A percentile compares a stretch with the other conserved stretches of the same genome.
Conservation (phyloP, 768 basidiomycete genomes). For the Cytidiella melzeri region DNA sequence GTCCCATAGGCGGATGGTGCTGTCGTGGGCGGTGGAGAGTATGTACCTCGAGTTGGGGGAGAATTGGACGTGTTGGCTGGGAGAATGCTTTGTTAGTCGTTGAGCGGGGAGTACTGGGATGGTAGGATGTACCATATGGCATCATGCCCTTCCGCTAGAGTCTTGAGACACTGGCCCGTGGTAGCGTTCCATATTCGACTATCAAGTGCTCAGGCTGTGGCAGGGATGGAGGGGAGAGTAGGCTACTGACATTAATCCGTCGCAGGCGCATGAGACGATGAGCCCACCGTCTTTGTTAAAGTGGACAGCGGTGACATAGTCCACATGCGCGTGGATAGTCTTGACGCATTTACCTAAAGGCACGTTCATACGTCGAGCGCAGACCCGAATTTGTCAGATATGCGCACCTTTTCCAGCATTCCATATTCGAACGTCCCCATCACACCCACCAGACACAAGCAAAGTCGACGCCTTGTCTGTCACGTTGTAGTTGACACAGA, state of each 20-base stretch:
- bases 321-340: conserved; percentile 86
- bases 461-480: conserved; percentile 56
- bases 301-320: conserved; percentile 91
- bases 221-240: conserved; percentile 1
- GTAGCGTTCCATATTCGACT: conserved; percentile 96
- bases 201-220: conserved; percentile 2
- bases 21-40: conserved; percentile 89
- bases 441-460: conserved; percentile 88
- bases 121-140: conserved; percentile 60
- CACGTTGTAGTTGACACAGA: conserved; percentile 88
- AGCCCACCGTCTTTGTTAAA: conserved; percentile 91
- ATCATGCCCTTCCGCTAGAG: conserved; percentile 83
- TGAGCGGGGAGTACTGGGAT: not conserved
- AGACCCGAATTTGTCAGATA: not conserved
- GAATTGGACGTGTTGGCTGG: conserved; percentile 86
- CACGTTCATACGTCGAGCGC: not conserved
- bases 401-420: conserved; percentile 69
- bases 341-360: conserved; percentile 72
- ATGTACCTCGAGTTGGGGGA: conserved; percentile 96
- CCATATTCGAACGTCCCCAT: conserved; percentile 92
- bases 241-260: conserved; percentile 81
- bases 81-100: not conserved
- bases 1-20: conserved; percentile 91
- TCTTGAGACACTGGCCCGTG: conserved; percentile 93
- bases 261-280: conserved; percentile 86